phyloP scores from a whole-genome alignment of 768 basidiomycete genomes.

The Agrocybe praecox region DNA sequence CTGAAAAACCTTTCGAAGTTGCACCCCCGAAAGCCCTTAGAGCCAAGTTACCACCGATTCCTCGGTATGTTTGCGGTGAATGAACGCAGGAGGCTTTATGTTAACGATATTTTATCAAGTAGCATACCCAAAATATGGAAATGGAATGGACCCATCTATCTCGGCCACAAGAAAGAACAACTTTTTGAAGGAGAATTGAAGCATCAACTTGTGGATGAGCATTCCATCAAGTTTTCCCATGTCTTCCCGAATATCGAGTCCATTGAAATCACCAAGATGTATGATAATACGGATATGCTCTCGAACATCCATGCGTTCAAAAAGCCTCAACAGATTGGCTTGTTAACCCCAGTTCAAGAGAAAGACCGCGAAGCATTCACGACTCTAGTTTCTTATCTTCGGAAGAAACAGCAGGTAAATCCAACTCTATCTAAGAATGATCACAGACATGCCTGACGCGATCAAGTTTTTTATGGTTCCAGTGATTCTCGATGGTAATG shows the following conservation, averaged over 20 bases:
- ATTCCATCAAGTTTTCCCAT: conserved; percentile 47
- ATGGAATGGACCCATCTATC: conserved; percentile 62
- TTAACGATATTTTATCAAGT: neutral
- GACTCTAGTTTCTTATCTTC: conserved; percentile 48
- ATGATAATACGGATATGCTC: conserved; percentile 48
- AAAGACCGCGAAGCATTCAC: conserved; percentile 41
- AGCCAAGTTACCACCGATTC: conserved; percentile 8
- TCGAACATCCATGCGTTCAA: conserved; percentile 52
- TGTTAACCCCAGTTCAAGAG: conserved; percentile 41
- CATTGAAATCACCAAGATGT: conserved; percentile 48
- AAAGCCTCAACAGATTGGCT: conserved; percentile 53
- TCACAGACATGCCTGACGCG: conserved; percentile 1
- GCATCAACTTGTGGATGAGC: conserved; percentile 43
- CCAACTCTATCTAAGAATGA: neutral
- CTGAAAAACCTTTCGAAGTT: conserved; percentile 23
- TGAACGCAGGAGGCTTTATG: conserved; percentile 7
- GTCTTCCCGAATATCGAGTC: conserved; percentile 41
- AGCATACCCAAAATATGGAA: conserved; percentile 66
- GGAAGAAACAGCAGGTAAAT: conserved; percentile 47
- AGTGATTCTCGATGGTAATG: conserved; percentile 44
- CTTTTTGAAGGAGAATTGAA: conserved; percentile 56
- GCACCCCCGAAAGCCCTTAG: conserved; percentile 23
- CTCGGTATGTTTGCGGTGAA: conserved; percentile 17
- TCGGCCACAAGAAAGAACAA: conserved; percentile 35
- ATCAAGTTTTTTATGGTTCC: conserved; percentile 52